Evolutionary conservation across 176 grass and related monocot genomes (phyloP), one percentile per base, ranked within the genome.

Genomic region (Oryza glumipatula): DNA sequence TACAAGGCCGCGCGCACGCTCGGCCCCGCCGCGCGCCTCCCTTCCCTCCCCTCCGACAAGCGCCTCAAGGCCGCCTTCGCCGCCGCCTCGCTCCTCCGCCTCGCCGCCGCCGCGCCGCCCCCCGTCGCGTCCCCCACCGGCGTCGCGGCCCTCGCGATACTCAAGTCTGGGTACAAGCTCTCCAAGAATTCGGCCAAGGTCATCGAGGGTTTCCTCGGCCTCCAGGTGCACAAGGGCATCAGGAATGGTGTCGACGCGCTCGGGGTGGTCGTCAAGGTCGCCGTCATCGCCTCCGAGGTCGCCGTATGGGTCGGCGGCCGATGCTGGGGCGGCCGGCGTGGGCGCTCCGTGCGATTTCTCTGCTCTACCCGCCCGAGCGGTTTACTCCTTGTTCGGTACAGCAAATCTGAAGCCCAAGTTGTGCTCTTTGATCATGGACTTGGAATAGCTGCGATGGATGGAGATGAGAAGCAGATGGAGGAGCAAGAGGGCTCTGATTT

Each of bases 171-270:
- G 0, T 96, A 98, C 78, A 79, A 88, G 89, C 75, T 98, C 1
- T 92, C 93, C 1, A 98, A 95, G 78, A 98, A 96, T 30, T 86
- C 83, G 11, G 84, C 85, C 6, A 95, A 98, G 77, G 77, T 98
- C 88, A 44, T 96, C 8, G 93, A 98, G 77, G 93, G 93, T 6
- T 94, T 96, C 76, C 85, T 94, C 4, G 96, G 96, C 5, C 86
- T 96, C 60, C 93, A 95, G 85, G 85, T 98, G 28, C 88, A 95
- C 85, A 94, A 91, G 88, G 92, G 91, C 1, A 68, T 98, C 52
- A 87, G 83, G 65, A 90, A 76, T 15, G 82, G 89, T 22, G 28
- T 96, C 63, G 96, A 91, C 73, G 88, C 93, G 22, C 83, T 96
- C 36, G 96, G 93, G 4, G 78, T 96, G 14, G 82, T 96, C 56